Evolutionary conservation across 805 yeast genomes (phyloP).

Genomic region (Candida piceae): DNA sequence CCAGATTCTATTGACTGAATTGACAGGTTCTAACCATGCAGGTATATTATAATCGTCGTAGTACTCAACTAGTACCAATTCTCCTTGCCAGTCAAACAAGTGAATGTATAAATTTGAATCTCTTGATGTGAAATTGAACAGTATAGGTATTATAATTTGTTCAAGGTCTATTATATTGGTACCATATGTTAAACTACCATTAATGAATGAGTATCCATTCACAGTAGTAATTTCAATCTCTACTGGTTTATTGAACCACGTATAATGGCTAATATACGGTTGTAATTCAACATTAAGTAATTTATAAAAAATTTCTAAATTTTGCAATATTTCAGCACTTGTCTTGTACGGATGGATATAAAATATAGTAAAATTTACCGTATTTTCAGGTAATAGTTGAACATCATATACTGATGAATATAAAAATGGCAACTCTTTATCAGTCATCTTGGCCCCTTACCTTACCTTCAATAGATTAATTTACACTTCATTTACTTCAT

Average conservation of each 20-base stretch:
- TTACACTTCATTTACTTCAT: neutral
- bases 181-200: constrained; percentile 41
- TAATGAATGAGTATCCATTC: constrained; percentile 28
- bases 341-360: constrained; percentile 27
- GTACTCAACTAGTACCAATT: constrained; percentile 47
- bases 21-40: constrained; percentile 40
- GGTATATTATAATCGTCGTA: too few species aligned
- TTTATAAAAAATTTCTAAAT: constrained; percentile 12
- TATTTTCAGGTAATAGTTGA: neutral
- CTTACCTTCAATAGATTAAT: neutral
- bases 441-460: too few species aligned
- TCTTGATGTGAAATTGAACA: constrained; percentile 31
- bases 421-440: neutral
- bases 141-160: constrained; percentile 36
- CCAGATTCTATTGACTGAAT: constrained; percentile 51
- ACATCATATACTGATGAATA: neutral
- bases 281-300: constrained; percentile 23
- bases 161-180: constrained; percentile 41
- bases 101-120: constrained; percentile 37
- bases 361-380: constrained; percentile 25
- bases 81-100: constrained; percentile 51
- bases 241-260: constrained; percentile 36
- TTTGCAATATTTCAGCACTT: constrained; percentile 10
- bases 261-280: constrained; percentile 36
- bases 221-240: constrained; percentile 15